Evolutionary conservation across 208 protist genomes (phyloP).

Genomic region (Kentomonas sorsogonicus): DNA sequence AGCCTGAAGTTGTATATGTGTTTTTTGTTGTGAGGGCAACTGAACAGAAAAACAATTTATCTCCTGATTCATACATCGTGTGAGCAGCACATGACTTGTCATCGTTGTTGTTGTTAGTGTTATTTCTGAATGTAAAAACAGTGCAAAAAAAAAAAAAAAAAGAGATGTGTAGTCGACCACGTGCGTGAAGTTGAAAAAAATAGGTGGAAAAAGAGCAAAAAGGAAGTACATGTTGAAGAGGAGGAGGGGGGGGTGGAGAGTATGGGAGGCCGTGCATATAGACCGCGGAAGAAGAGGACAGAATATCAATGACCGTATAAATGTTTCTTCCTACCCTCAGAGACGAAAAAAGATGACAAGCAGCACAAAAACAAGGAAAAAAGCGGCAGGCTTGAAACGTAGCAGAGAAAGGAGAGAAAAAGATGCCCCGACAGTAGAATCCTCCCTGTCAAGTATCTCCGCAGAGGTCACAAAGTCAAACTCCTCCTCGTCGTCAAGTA

Average conservation of each 20-base stretch:
- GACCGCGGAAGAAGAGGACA: conserved; percentile 4
- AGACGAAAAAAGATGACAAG: conserved; percentile 17
- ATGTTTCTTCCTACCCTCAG: neutral
- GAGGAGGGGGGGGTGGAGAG: neutral
- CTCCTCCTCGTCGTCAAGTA: too few relatives aligned
- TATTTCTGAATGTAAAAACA: conserved; percentile 9
- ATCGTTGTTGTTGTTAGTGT: neutral
- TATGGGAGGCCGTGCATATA: neutral
- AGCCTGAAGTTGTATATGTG: too few relatives aligned
- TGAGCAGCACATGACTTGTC: neutral
- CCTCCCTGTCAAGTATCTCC: too few relatives aligned
- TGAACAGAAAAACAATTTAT: too few relatives aligned
- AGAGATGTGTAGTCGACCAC: conserved; percentile 3
- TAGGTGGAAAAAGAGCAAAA: conserved; percentile 9
- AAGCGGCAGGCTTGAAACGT: conserved; percentile 9
- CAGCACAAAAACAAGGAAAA: conserved; percentile 19
- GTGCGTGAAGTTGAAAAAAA: neutral
- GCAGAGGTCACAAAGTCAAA: too few relatives aligned
- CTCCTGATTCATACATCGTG: too few relatives aligned
- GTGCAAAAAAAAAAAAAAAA: conserved; percentile 12
- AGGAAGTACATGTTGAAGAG: neutral
- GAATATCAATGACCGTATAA: neutral
- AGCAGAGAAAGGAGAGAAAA: neutral
- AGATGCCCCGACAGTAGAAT: neutral
- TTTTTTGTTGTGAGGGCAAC: too few relatives aligned